Percentiles rank a stretch among this genome's conserved stretches.
Conservation (phyloP, 2,329 filamentous ascomycete species). For the Beauveria australis region DNA sequence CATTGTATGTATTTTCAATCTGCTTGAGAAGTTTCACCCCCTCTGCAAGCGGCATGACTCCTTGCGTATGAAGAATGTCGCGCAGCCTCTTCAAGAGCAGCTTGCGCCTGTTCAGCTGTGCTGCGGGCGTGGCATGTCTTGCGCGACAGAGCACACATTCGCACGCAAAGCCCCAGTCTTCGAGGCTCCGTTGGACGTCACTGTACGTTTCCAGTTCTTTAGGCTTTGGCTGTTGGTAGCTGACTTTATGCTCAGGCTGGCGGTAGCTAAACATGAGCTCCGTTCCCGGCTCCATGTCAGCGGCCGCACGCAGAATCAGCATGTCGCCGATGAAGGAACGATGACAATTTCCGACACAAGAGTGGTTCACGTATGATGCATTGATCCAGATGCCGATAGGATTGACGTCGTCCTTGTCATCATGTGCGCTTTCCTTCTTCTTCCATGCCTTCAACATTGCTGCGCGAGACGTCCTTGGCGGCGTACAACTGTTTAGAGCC, state of each 20-base stretch:
- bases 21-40: neutral
- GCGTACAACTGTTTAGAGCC: neutral
- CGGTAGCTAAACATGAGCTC: slow-evolving; percentile 38
- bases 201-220: slow-evolving; percentile 17
- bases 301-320: slow-evolving; percentile 38
- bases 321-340: slow-evolving; percentile 48
- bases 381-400: slow-evolving; percentile 38
- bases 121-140: slow-evolving; percentile 15
- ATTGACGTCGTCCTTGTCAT: slow-evolving; percentile 3
- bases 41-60: neutral
- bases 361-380: slow-evolving; percentile 45
- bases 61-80: neutral
- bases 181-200: slow-evolving; percentile 22
- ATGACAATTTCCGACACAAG: slow-evolving; percentile 37
- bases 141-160: slow-evolving; percentile 30
- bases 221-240: slow-evolving; percentile 24
- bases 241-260: slow-evolving; percentile 16
- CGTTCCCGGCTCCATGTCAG: slow-evolving; percentile 31
- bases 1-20: neutral
- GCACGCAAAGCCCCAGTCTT: slow-evolving; percentile 34
- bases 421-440: neutral
- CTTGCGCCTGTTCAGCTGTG: slow-evolving; percentile 13
- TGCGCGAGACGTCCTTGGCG: neutral
- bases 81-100: neutral
- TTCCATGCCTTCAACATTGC: neutral